Base-by-base conservation (phyloP, 306 rosid genomes). In the Casuarina equisetifolia region DNA sequence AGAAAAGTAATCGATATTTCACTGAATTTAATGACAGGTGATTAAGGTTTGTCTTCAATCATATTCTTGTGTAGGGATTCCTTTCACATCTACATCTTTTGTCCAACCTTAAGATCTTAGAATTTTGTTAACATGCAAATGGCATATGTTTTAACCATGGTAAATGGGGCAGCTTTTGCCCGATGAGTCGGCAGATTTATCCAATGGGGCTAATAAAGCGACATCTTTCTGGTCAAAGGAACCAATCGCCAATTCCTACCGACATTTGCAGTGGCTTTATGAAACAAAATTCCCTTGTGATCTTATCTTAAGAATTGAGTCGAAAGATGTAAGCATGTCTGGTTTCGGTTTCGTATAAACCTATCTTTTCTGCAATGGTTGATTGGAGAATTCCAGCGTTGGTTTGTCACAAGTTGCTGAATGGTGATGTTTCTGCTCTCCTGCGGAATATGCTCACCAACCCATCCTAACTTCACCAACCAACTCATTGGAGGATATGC, bases 41-140 rank as follows among this genome's bases (percentile, higher is more conserved):
- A 20, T 57, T 19, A 57, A 57, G 2, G 19, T 32, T 57, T 57
- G 38, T 57, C 32, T 25, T 25, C 15, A 57, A 19, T 57, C 19
- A 57, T n/a, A 57, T 57, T 19, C n/a, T 54, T 54, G 63, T 20
- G 38, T 7, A 2, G 3, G 38, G 32, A 57, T 57, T 57, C 38
- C 9, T 57, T 25, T 57, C 15, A 25, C 32, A 25, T 25, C 32
- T 25, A 25, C 32, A 25, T 25, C 32, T 25, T 25, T 25, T 74
- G 35, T 78, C 82, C 76, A 58, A 59, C 45, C 80, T 73, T 74
- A 78, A 69, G 46, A 70, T 44, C 70, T 45, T 35, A 75, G 3
- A 36, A 70, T 25, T 39, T 79, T 52, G 40, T 64, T 53, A 62
- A 25, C 62, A 13, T 36, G 9, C 2, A 12, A 3, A n/a, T 13